Evolutionary conservation across 805 yeast genomes (phyloP).

Genomic region (Kazachstania psychrophila): DNA sequence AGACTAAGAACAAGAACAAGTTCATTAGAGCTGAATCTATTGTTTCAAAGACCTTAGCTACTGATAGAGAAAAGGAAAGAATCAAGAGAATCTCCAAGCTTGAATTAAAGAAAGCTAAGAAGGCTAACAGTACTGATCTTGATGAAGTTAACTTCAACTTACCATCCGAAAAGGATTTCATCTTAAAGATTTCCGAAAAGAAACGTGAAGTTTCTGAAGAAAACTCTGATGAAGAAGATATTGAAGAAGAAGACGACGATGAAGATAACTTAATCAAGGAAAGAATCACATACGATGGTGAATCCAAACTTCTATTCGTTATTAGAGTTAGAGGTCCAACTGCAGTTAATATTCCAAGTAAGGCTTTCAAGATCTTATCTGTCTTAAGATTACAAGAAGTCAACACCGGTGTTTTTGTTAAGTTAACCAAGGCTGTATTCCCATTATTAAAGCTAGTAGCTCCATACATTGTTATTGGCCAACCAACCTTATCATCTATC

Average conservation of each 20-base stretch:
- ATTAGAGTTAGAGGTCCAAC: slow-evolving; percentile 59
- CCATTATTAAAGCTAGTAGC: slow-evolving; percentile 59
- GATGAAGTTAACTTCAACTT: slow-evolving; percentile 8
- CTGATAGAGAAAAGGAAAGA: slow-evolving; percentile 60
- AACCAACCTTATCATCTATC: slow-evolving; percentile 63
- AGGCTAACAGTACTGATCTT: slow-evolving; percentile 9
- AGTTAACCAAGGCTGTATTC: slow-evolving; percentile 46
- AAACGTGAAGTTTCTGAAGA: slow-evolving; percentile 8
- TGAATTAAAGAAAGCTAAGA: slow-evolving; percentile 33
- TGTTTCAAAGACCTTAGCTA: slow-evolving; percentile 55
- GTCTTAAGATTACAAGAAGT: slow-evolving; percentile 50
- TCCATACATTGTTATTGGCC: slow-evolving; percentile 66
- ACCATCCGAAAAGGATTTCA: slow-evolving; percentile 29
- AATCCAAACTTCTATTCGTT: slow-evolving; percentile 49
- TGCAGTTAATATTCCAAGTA: slow-evolving; percentile 56
- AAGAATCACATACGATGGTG: slow-evolving; percentile 32
- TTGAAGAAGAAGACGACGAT: slow-evolving; percentile 15
- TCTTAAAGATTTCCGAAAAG: slow-evolving; percentile 27
- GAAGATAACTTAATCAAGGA: slow-evolving; percentile 27
- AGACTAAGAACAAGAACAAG: slow-evolving; percentile 37
- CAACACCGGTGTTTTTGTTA: slow-evolving; percentile 66
- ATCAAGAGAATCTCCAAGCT: slow-evolving; percentile 51
- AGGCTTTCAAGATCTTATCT: slow-evolving; percentile 49
- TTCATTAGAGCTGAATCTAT: slow-evolving; percentile 69
- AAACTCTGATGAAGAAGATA: slow-evolving; percentile 8